Conservation (phyloP, 495 filamentous ascomycete genomes). For the Neurospora hispaniola region DNA sequence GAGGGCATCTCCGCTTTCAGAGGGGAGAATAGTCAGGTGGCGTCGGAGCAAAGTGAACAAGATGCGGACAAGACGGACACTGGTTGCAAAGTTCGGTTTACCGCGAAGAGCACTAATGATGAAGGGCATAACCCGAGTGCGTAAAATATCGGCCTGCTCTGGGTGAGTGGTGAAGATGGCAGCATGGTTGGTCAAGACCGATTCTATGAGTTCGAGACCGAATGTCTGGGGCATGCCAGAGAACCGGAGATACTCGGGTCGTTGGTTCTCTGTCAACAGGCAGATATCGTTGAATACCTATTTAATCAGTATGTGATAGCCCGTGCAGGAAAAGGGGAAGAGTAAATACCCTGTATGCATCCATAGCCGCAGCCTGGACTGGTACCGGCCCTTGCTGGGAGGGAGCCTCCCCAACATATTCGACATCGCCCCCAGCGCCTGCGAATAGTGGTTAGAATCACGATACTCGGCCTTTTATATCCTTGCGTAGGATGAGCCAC, state of each 20-base stretch:
- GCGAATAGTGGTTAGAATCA: slow-evolving; percentile 5
- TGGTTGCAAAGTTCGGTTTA: slow-evolving; percentile 68
- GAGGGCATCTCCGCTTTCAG: slow-evolving; percentile 78
- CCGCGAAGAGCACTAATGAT: slow-evolving; percentile 69
- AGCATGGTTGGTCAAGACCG: slow-evolving; percentile 73
- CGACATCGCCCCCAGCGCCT: slow-evolving; percentile 38
- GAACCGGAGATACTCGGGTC: slow-evolving; percentile 66
- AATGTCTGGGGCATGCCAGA: slow-evolving; percentile 68
- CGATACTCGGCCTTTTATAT: not conserved
- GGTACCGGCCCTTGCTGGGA: slow-evolving; percentile 50
- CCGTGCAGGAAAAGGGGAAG: not conserved
- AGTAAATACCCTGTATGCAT: slow-evolving; percentile 61
- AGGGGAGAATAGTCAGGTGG: slow-evolving; percentile 60
- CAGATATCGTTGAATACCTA: slow-evolving; percentile 84
- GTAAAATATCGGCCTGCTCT: slow-evolving; percentile 71
- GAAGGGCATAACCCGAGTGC: slow-evolving; percentile 73
- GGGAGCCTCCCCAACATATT: slow-evolving; percentile 49
- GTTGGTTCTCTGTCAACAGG: slow-evolving; percentile 72
- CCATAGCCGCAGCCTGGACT: slow-evolving; percentile 66
- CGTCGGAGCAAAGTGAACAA: slow-evolving; percentile 67
- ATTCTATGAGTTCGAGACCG: slow-evolving; percentile 84
- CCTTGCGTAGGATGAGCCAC: slow-evolving; percentile 5
- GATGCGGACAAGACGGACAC: slow-evolving; percentile 71
- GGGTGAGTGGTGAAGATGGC: slow-evolving; percentile 65
- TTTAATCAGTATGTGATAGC: slow-evolving; percentile 11